Base-by-base conservation (phyloP, 129 eudicot species). In the Artemisia tridentata region DNA sequence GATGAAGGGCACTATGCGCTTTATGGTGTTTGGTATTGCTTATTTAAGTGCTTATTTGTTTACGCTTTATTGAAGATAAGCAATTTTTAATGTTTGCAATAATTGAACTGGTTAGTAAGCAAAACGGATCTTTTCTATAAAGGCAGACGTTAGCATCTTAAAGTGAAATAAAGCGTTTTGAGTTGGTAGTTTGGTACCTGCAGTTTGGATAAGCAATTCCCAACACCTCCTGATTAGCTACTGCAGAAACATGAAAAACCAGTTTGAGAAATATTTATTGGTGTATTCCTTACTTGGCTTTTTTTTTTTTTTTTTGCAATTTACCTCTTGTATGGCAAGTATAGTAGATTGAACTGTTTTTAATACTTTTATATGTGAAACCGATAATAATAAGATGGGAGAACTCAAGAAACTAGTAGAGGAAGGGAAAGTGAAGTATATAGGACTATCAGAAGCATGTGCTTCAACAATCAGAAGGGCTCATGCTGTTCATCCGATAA, bases 401-500 rank as follows among this genome's bases (percentile, higher is more conserved):
- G 92, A 81, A 43, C 56, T 86, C 12, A 86, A 86, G 81, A 86
- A 88, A 72, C 77, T 88, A 63, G 96, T 88, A 16, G 82, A 82
- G 65, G 90, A 87, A 74, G 90, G 95, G 1, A 87, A 87, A 66
- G 75, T 87, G 71, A 87, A 88, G 74, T 88, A 86, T 67, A 45
- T 88, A 10, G 96, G 96, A 55, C 67, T 88, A 23, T 85, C 91
- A 19, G 91, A 88, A 77, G 96, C 91, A 11, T 87, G 85, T 9
- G 78, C 86, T 53, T 82, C 87, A 43, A 87, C 95, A 13, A 87
- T 87, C 46, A 77, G 96, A 81, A 83, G 91, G n/a, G 96, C 96
- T 11, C 91, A 86, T 69, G 91, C 86, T 23, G 84, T 88, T 56
- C 96, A 88, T 79, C 91, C 96, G 3, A 76, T 85, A 46, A 80